Evolutionary conservation across 179 eudicot species (phyloP), one percentile per base, ranked within the genome.

Genomic region (Gypsophila paniculata): DNA sequence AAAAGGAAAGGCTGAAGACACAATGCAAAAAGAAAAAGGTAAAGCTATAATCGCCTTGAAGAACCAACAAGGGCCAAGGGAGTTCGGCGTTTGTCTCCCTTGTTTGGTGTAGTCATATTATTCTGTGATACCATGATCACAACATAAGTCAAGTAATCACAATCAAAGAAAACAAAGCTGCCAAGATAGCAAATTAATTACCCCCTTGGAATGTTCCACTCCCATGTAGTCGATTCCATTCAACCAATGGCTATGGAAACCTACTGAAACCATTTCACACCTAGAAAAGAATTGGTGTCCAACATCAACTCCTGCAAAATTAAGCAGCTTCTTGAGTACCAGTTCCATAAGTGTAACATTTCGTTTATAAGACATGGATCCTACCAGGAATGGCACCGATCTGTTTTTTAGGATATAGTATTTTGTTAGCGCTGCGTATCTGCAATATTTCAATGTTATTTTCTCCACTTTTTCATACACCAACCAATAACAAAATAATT

Each of bases 201-300:
- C 88, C 90, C 75, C 84, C 52, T 79, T 83, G 66, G 63, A 1
- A 68, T 70, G 68, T 44, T 39, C 18, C 71, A 67, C 4, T 29
- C 97, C 94, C 72, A 94, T 85, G 34, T 26, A 91, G 70, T 91
- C 96, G 48, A 94, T 94, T 21, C 99, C 99, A 78, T 78, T 85
- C 17, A 94, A 78, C 99, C 99, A 94, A 46, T 94, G 99, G 71
- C 86, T 80, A 44, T 91, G 97, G 53, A 89, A 88, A 48, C 99
- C 99, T 10, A 90, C 83, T 8, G 77, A 85, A 34, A 88, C 96
- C 99, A 94, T 94, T 79, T 94, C 99, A 14, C 91, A 87, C 55
- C 97, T 74, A 17, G 97, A 94, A 72, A 83, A 91, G 73, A 94
- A 94, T 68, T 89, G 96, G 68, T 94, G 94, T 18, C 99, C 97